Evolutionary conservation across 148 eudicot genomes (phyloP).

Genomic region (Cornus suecica): DNA sequence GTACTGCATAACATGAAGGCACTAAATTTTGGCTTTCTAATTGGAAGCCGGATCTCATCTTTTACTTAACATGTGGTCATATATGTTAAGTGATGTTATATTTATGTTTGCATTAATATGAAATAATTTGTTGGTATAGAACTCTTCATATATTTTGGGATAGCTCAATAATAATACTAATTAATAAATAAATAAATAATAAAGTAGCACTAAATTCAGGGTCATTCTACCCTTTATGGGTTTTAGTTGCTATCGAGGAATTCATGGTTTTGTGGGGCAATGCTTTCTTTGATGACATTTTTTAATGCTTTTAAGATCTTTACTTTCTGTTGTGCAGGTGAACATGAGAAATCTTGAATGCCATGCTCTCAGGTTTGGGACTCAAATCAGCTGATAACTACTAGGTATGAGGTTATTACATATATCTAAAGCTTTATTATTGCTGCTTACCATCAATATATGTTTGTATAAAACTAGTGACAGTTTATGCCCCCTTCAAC

Average conservation of each 20-base stretch:
- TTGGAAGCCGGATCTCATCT: neutral
- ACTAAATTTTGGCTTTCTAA: neutral
- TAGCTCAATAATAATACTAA: too few species aligned
- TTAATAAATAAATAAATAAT: too few species aligned
- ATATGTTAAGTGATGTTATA: neutral
- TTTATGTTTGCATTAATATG: too few species aligned
- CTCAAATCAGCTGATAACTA: slow-evolving; percentile 46
- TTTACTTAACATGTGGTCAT: neutral
- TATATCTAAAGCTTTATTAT: slow-evolving; percentile 8
- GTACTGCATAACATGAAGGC: neutral
- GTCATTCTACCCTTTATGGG: neutral
- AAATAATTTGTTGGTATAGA: neutral
- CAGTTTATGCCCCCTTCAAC: neutral
- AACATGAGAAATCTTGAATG: slow-evolving; percentile 90
- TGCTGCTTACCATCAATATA: neutral
- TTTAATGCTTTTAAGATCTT: slow-evolving; percentile 4
- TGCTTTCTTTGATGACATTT: slow-evolving; percentile 14
- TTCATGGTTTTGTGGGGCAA: neutral
- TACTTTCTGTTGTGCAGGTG: slow-evolving; percentile 45
- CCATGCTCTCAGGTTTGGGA: slow-evolving; percentile 76
- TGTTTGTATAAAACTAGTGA: neutral
- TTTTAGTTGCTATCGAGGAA: neutral
- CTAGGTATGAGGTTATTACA: slow-evolving; percentile 18
- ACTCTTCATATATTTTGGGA: too few species aligned
- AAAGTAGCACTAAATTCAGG: neutral